Percentiles rank a stretch among this genome's conserved stretches.
These are phyloP conservation scores for Globisporangium acanthophoron DNA, from an alignment of 352 stramenopile genomes.

Conservation along the genomic window DNA sequence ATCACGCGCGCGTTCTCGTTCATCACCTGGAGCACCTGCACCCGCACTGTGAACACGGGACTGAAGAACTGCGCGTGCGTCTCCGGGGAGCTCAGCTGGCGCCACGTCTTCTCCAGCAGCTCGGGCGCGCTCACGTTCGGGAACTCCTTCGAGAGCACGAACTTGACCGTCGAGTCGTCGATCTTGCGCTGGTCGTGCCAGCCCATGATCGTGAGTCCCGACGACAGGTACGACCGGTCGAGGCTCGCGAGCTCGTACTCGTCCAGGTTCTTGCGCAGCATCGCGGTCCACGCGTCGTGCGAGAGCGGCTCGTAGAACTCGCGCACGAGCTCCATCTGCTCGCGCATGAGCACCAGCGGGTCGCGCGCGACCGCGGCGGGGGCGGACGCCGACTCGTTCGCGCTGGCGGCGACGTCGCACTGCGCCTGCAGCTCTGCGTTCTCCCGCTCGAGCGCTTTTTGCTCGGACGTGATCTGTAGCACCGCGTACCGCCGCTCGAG, in stretches of 20 bases:
- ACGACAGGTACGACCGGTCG: constrained; percentile 23
- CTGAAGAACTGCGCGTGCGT: constrained; percentile 39
- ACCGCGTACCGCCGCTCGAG: constrained; percentile 35
- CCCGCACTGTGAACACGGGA: constrained; percentile 27
- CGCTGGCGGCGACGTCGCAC: not conserved
- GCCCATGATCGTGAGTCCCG: constrained; percentile 38
- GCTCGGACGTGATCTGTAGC: constrained; percentile 30
- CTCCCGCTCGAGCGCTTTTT: constrained; percentile 24
- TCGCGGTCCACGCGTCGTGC: constrained; percentile 8
- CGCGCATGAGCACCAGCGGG: constrained; percentile 9
- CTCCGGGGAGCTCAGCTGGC: constrained; percentile 17
- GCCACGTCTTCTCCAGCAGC: constrained; percentile 36
- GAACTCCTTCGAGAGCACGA: constrained; percentile 46
- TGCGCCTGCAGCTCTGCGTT: constrained; percentile 26
- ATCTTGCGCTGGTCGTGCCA: constrained; percentile 46
- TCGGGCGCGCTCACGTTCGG: constrained; percentile 22
- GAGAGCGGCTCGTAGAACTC: constrained; percentile 34
- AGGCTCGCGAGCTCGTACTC: constrained; percentile 22
- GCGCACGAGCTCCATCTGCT: constrained; percentile 36
- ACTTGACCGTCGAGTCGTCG: constrained; percentile 30
- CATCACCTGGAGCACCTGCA: constrained; percentile 53
- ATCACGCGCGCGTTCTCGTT: constrained; percentile 42
- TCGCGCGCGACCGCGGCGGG: not conserved
- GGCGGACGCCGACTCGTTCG: not conserved
- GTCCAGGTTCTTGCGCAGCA: constrained; percentile 20